Evolutionary conservation across 805 yeast species (phyloP), one percentile per base, ranked within the genome.

Genomic region (Candida pseudofarinosa): DNA sequence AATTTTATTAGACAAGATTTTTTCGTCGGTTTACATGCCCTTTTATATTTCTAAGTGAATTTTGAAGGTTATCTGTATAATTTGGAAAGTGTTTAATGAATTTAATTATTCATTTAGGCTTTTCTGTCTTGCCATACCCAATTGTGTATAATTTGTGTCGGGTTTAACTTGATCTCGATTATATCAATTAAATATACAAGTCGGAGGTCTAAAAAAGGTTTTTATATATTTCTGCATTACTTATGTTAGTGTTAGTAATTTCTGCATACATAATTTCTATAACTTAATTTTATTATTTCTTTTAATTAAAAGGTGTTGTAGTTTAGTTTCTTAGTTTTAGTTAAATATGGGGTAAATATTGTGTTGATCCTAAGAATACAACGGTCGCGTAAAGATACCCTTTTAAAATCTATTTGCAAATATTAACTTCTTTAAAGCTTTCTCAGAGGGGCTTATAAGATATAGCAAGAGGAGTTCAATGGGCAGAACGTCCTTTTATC

Each of bases 191-290:
- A n/a, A n/a, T n/a, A 6, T 23, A 23, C 28, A 23, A 23, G 28
- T 6, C 10, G 28, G 28, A 23, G 28, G 28, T 10, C 6, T 23
- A 6, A 23, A 23, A 23, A 23, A 26, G 38, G 16, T 35, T 35
- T 35, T 35, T 18, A 35, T 35, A 18, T 17, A 16, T 16, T 35
- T 35, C 38, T 35, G 38, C 38, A 35, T 35, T 19, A 14, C 13
- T 19, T 19, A 5, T 35, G 19, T 20, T 23, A 23, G 28, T 14
- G 38, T 35, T 18, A 16, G 20, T 35, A 35, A 26, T 35, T 35
- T 37, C 39, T 37, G 39, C 39, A 37, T 37, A 7, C 10, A 16
- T 35, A 23, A 23, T 23, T 23, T 23, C 14, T 37, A 13, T 18
- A 23, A 19, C 23, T 26, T 26, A n/a, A 19, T 2, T 37, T 37